Base-by-base conservation (phyloP, 2,329 filamentous ascomycete species). In the Orbilia blumenaviensis region DNA sequence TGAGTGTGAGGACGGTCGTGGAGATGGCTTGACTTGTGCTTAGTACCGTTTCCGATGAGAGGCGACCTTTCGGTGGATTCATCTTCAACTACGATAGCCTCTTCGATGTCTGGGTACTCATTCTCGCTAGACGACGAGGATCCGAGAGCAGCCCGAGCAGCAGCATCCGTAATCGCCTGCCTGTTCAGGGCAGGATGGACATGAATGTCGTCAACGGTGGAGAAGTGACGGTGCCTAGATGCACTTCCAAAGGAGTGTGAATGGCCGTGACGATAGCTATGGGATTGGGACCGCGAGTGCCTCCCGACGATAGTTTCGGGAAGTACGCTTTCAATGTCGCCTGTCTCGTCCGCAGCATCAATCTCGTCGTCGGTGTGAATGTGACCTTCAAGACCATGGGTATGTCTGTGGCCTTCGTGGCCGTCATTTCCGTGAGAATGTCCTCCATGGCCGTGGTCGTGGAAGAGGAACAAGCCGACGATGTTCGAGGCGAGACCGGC, bases 111-210 rank as follows among this genome's bases (percentile, higher is more conserved):
- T 32, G 87, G 86, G 71, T 86, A 87, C 29, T 88, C 89, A 60
- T 86, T 85, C 25, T 87, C 87, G 2, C 88, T 86, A 14, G 87
- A 86, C 0, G 85, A 83, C n/a, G 78, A 84, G 16, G 85, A 83
- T 3, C 85, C 87, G 2, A 86, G 84, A 41, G 88, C 88, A 50
- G 89, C 85, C 60, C 88, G 88, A 74, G 89, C 90, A 25, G 52
- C 52, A n/a, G 92, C 92, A 38, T 90, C 90, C 78, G 98, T 96
- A 79, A 99, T 97, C 67, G 94, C 93, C 82, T 96, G 92, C 78
- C 95, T 87, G 85, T 98, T 93, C 78, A 91, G 94, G 23, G 93
- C 91, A 1, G 95, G 95, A 81, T 97, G 92, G 62, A 96, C 92
- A 81, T 90, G 92, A 79, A 96, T 88, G 64, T 89, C 87, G 66